Base-by-base conservation (phyloP, 805 yeast species). In the Hanseniaspora opuntiae region DNA sequence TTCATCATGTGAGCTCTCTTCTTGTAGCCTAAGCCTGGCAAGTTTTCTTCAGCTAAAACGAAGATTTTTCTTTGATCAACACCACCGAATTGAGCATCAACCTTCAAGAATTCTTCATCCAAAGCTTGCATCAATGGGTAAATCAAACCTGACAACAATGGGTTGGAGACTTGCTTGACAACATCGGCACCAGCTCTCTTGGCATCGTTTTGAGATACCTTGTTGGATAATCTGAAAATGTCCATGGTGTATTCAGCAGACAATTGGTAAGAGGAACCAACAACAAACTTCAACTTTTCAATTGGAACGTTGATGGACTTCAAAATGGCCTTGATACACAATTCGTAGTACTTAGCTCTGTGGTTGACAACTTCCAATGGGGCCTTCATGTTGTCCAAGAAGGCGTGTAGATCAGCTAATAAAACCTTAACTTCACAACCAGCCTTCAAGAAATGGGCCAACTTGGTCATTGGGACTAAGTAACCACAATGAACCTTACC, bases 171-270 rank as follows among this genome's bases (percentile, higher is more conserved):
- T 72, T 93, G 98, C 67, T 93, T 93, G 58, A 93, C 99, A 54
- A 93, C 99, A 69, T 93, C 99, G 11, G 99, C 97, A 67, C 99
- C 99, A 1, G 99, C 99, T 68, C 98, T 81, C 72, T 86, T 86
- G 56, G 97, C 96, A 66, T 89, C 97, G 66, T 90, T 89, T 71
- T 86, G 96, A 24, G 95, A 81, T 30, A 87, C 96, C 45, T 72
- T 67, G 67, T 90, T 93, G 46, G 94, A 76, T 64, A 93, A 68
- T 68, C 80, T 81, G 78, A 89, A 93, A 41, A 93, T 70, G 64
- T 93, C 99, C 81, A 93, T 66, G 9, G 95, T 84, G 72, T 86
- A 93, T 37, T 84, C 80, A 8, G 81, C 74, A 24, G 76, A 68
- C 54, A 82, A 72, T 71, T 93, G 97, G 74, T 88, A 93, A n/a